These are phyloP conservation scores for Urochloa ruziziensis DNA, from an alignment of 176 grass and related monocot genomes.

Conservation along the genomic window DNA sequence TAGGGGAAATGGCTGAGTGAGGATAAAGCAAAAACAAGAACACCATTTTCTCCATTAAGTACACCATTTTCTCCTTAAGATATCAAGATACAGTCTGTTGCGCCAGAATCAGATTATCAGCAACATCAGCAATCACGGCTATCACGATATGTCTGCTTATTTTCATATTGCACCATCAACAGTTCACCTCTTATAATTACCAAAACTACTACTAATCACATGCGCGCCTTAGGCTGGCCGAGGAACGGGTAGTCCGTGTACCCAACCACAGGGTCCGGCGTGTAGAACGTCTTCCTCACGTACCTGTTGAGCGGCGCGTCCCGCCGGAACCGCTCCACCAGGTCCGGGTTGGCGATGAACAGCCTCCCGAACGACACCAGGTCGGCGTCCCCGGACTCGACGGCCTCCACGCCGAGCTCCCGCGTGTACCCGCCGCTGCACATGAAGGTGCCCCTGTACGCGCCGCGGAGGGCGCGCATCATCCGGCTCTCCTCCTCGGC, in stretches of 20 bases:
- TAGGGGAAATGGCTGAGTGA: background rate
- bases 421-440: conserved; percentile 90
- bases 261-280: conserved; percentile 70
- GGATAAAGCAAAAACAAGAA: background rate
- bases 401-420: conserved; percentile 72
- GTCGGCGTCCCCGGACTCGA: conserved; percentile 66
- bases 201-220: conserved; percentile 15
- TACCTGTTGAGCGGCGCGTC: conserved; percentile 60
- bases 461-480: conserved; percentile 55
- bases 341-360: conserved; percentile 90
- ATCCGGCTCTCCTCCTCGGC: conserved; percentile 75
- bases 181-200: background rate
- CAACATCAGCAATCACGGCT: background rate
- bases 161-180: conserved; percentile 11
- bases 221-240: conserved; percentile 43
- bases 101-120: background rate
- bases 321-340: conserved; percentile 68
- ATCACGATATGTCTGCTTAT: background rate
- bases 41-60: background rate
- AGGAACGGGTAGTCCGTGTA: conserved; percentile 94
- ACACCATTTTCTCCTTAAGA: background rate
- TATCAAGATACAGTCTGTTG: background rate
- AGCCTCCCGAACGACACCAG: conserved; percentile 82
- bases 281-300: conserved; percentile 90
- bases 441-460: conserved; percentile 72